Conservation (phyloP, 2,329 filamentous ascomycete species). For the Sclerotiophoma versabilis region DNA sequence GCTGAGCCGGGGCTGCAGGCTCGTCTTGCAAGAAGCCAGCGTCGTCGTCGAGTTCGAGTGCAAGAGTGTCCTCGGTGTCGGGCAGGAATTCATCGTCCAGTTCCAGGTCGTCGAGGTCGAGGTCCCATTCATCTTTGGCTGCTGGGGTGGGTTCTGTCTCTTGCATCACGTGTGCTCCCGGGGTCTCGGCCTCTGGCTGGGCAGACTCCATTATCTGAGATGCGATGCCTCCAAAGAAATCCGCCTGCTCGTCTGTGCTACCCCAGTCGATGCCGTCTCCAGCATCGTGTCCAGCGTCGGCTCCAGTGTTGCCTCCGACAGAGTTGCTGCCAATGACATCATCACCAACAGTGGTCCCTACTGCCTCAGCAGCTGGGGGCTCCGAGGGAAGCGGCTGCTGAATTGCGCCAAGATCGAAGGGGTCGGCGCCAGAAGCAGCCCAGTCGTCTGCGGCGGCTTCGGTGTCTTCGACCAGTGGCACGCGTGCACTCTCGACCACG, state of each 20-base stretch:
- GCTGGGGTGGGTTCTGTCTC: slow-evolving; percentile 22
- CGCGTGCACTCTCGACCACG: slow-evolving; percentile 51
- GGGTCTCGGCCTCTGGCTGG: slow-evolving; percentile 23
- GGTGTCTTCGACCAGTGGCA: slow-evolving; percentile 52
- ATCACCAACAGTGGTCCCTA: slow-evolving; percentile 43
- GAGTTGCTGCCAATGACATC: slow-evolving; percentile 39
- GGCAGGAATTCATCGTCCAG: slow-evolving; percentile 77
- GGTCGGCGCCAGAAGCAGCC: slow-evolving; percentile 38
- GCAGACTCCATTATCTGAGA: slow-evolving; percentile 26
- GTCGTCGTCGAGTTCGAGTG: slow-evolving; percentile 80
- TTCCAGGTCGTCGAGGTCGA: slow-evolving; percentile 82
- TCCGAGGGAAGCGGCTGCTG: slow-evolving; percentile 32
- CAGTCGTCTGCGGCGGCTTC: slow-evolving; percentile 47
- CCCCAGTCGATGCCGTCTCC: slow-evolving; percentile 47
- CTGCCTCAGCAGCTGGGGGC: slow-evolving; percentile 36
- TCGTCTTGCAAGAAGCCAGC: slow-evolving; percentile 83
- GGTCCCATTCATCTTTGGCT: slow-evolving; percentile 78
- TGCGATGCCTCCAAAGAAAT: slow-evolving; percentile 34
- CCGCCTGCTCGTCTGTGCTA: slow-evolving; percentile 41
- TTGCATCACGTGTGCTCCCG: slow-evolving; percentile 31
- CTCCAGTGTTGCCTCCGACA: slow-evolving; percentile 39
- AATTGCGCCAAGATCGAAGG: slow-evolving; percentile 41
- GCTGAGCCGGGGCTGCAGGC: slow-evolving; percentile 49
- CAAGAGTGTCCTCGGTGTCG: slow-evolving; percentile 58
- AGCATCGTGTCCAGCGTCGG: too few species aligned